Evolutionary conservation across 2,329 filamentous ascomycete species (phyloP).

Genomic region (Beauveria medogensis): DNA sequence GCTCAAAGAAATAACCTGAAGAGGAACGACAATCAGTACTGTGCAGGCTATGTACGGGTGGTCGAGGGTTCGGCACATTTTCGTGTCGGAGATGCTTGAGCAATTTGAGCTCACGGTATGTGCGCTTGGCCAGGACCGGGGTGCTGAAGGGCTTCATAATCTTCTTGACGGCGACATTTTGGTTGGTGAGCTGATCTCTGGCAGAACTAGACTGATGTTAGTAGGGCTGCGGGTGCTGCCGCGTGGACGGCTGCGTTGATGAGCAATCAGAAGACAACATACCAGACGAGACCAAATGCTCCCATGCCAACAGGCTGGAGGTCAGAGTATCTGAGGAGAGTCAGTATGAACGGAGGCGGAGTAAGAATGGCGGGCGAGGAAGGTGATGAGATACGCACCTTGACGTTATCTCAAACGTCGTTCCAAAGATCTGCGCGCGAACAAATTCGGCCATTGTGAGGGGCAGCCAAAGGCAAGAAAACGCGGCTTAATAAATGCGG

Average conservation of each 20-base stretch:
- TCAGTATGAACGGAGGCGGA: not conserved
- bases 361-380: not conserved
- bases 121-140: conserved; percentile 94
- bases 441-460: conserved; percentile 95
- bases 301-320: conserved; percentile 98
- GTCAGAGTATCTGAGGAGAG: conserved; percentile 72
- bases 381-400: conserved; percentile 49
- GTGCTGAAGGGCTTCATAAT: conserved; percentile 99
- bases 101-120: conserved; percentile 94
- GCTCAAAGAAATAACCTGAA: conserved; percentile 88
- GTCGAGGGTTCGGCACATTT: conserved; percentile 54
- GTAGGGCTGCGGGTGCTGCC: not conserved
- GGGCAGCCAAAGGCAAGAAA: conserved; percentile 12
- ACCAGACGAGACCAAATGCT: conserved; percentile 97
- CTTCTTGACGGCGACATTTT: conserved; percentile 98
- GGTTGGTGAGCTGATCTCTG: conserved; percentile 92
- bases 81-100: conserved; percentile 95
- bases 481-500: conserved; percentile 2
- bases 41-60: not conserved
- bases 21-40: conserved; percentile 7
- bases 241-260: not conserved
- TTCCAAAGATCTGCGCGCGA: conserved; percentile 97
- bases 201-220: conserved; percentile 59
- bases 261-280: conserved; percentile 25
- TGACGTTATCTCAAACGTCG: conserved; percentile 98